A percentile compares a stretch with the other conserved stretches of the same genome.
Evolutionary conservation across 2,329 filamentous ascomycete species (phyloP).

Genomic region (Triangularia verruculosa): DNA sequence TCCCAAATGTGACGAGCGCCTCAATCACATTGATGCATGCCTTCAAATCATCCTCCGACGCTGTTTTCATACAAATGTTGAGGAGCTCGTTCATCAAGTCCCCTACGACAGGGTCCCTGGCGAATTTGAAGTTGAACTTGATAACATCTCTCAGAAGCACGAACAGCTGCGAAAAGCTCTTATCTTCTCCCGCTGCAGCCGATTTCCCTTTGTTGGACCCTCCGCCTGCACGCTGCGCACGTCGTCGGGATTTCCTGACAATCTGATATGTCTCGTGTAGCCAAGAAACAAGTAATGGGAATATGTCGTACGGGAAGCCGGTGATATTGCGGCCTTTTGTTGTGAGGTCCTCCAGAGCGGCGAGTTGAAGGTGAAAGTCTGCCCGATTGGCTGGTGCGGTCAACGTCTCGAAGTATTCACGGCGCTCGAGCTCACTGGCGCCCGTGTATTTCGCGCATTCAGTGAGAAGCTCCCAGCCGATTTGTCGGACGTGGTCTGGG

Average conservation of each 20-base stretch:
- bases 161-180: conserved; percentile 63
- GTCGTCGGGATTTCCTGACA: conserved; percentile 50
- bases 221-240: conserved; percentile 39
- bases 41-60: conserved; percentile 60
- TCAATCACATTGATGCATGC: conserved; percentile 67
- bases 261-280: conserved; percentile 54
- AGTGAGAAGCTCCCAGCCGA: conserved; percentile 64
- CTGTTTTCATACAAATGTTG: conserved; percentile 66
- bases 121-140: conserved; percentile 59
- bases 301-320: conserved; percentile 65
- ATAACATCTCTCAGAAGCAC: conserved; percentile 64
- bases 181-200: conserved; percentile 51
- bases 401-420: conserved; percentile 63
- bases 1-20: conserved; percentile 68
- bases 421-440: conserved; percentile 64
- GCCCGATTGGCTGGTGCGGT: conserved; percentile 54
- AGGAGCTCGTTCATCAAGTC: conserved; percentile 61
- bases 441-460: conserved; percentile 62
- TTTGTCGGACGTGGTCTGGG: conserved; percentile 49
- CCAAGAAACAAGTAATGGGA: conserved; percentile 62
- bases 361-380: conserved; percentile 66
- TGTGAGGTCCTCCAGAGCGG: conserved; percentile 59
- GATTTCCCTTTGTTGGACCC: conserved; percentile 41
- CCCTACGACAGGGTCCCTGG: conserved; percentile 43
- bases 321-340: conserved; percentile 59